Base-by-base conservation (phyloP, 2,329 filamentous ascomycete species). In the Pyrenochaeta sp. region DNA sequence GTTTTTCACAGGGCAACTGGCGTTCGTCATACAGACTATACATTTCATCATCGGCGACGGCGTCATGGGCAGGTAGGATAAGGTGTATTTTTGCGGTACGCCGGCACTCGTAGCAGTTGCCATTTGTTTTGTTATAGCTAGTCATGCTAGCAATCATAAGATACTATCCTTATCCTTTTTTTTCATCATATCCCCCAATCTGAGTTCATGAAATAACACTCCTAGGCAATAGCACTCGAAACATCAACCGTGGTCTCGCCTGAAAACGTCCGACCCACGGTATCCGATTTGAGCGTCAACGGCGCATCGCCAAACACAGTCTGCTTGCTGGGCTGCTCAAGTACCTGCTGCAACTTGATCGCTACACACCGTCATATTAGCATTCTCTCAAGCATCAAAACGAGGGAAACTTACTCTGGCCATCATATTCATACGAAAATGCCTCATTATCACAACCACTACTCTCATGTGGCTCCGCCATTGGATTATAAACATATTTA, bases 301-400 rank as follows among this genome's bases (percentile, higher is more conserved):
- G 46, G 24, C 13, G 40, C 43, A 3, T 24, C 35, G 6, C 53
- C 53, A 31, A 49, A 51, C 3, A 56, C 44, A 4, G 53, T 56
- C 19, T 35, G 30, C n/a, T 22, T 11, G 2, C 27, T 34, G 2
- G 41, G 41, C 22, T 43, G 35, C 44, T 53, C 37, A 7, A 51
- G 22, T 9, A 15, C 35, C 42, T 53, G 53, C 41, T 35, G 34
- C 6, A 56, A n/a, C 7, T 28, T 35, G 27, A 55, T 26, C 6
- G 28, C 50, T 53, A 21, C 11, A 7, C 6, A 11, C n/a, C 6
- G 26, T 7, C 7, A 48, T 30, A n/a, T 11, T 13, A 46, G 26
- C 38, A 15, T 8, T 13, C 10, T 9, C 36, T 28, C 2, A n/a
- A 7, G 23, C 9, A 15, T 14, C 31, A 2, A 13, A 10, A 13